A percentile compares a stretch with the other conserved stretches of the same genome.
Evolutionary conservation across 148 eudicot species (phyloP).

Genomic region (Camellia sinensis): DNA sequence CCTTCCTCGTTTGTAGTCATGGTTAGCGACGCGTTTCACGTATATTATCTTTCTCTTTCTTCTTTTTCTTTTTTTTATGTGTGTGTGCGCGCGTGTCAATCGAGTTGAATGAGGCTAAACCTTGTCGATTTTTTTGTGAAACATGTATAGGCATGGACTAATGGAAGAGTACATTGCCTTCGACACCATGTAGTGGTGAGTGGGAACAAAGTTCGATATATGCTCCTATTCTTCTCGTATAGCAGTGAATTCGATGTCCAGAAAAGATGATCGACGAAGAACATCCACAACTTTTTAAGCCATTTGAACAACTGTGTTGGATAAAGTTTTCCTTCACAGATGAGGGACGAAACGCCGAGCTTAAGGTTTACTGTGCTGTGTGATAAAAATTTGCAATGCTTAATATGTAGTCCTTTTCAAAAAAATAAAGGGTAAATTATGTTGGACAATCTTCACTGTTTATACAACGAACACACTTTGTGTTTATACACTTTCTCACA

Average conservation of each 20-base stretch:
- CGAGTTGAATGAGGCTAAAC: neutral
- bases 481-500: too few species aligned
- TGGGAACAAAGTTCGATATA: neutral
- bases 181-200: neutral
- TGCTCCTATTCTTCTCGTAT: neutral
- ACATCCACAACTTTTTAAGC: neutral
- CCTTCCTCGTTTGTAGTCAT: conserved; percentile 23
- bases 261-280: conserved; percentile 6
- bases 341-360: too few species aligned
- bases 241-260: neutral
- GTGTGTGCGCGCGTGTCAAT: too few species aligned
- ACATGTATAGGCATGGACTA: conserved; percentile 7
- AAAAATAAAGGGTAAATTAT: too few species aligned
- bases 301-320: neutral
- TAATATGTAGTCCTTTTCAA: too few species aligned
- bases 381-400: too few species aligned
- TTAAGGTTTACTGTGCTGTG: too few species aligned
- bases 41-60: neutral
- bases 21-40: conserved; percentile 26
- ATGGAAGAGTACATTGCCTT: neutral
- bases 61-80: neutral
- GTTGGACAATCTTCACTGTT: too few species aligned
- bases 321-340: neutral
- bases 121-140: neutral
- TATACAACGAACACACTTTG: too few species aligned